phyloP scores from a whole-genome alignment of 306 rosid genomes.

The Lotus japonicus region DNA sequence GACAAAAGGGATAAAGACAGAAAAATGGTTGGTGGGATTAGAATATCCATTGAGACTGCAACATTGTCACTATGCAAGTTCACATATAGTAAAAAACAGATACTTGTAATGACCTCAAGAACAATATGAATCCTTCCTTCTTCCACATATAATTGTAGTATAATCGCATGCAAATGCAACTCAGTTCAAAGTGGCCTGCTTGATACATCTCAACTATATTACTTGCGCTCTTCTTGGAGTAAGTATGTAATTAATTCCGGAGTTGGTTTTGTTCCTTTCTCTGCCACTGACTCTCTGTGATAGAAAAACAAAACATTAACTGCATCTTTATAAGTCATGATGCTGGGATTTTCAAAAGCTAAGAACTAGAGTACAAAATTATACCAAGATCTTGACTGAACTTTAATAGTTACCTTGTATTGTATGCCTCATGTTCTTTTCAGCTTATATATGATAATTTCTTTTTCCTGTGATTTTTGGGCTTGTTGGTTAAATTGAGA shows the following conservation, averaged over 20 bases:
- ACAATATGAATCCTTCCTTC: not conserved
- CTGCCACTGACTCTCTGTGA: not conserved
- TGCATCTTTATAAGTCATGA: too few species aligned
- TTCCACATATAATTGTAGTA: not conserved
- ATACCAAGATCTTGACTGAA: too few species aligned
- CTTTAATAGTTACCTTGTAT: too few species aligned
- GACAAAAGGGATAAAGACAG: slow-evolving; percentile 4
- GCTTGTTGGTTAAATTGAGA: not conserved
- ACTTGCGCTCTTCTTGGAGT: not conserved
- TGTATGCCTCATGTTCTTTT: too few species aligned
- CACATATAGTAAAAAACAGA: not conserved
- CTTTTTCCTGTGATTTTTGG: not conserved
- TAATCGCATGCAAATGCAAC: not conserved
- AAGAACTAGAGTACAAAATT: not conserved
- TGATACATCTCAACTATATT: not conserved
- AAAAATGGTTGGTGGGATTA: not conserved
- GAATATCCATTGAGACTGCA: not conserved
- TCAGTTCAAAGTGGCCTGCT: not conserved
- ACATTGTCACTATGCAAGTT: not conserved
- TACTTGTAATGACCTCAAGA: not conserved
- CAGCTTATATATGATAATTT: not conserved
- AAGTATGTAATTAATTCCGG: not conserved
- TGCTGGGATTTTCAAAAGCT: not conserved
- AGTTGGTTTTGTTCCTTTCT: not conserved
- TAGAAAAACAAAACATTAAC: not conserved